Conservation (phyloP, 1,139 yeast genomes). For the Nakaseomyces bracarensis region DNA sequence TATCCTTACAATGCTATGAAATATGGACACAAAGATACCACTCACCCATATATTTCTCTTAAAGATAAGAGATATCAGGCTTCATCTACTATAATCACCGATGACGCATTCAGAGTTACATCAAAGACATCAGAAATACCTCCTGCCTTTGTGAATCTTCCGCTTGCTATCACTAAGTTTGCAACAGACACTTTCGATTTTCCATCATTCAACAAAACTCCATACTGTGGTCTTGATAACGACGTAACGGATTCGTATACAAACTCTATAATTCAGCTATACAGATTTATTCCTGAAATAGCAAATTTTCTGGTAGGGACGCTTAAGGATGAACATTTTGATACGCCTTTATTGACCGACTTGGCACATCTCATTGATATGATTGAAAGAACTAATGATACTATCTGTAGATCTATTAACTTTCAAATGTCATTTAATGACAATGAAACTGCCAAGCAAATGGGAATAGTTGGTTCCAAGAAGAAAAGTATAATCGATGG, state of each 20-base stretch:
- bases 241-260: slow-evolving; percentile 76
- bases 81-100: slow-evolving; percentile 14
- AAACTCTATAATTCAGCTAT: slow-evolving; percentile 75
- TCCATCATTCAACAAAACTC: slow-evolving; percentile 67
- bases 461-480: slow-evolving; percentile 38
- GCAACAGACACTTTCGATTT: slow-evolving; percentile 96
- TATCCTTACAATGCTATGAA: slow-evolving; percentile 43
- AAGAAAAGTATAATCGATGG: slow-evolving; percentile 32
- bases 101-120: slow-evolving; percentile 23
- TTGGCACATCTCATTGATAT: slow-evolving; percentile 85
- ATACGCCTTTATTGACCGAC: slow-evolving; percentile 54
- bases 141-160: slow-evolving; percentile 64
- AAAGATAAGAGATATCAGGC: slow-evolving; percentile 49
- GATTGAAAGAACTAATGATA: slow-evolving; percentile 74
- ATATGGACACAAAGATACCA: slow-evolving; percentile 46
- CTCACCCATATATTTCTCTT: slow-evolving; percentile 45
- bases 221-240: slow-evolving; percentile 79
- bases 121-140: slow-evolving; percentile 40
- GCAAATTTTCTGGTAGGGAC: slow-evolving; percentile 55
- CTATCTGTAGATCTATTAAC: slow-evolving; percentile 35
- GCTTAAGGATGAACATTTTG: slow-evolving; percentile 50
- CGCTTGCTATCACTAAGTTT: slow-evolving; percentile 76
- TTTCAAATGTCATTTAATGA: slow-evolving; percentile 48
- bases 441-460: slow-evolving; percentile 39
- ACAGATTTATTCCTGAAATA: slow-evolving; percentile 65